These are phyloP conservation scores for Ustilago trichophora DNA, from an alignment of 1,284 basidiomycete species.

Conservation along the genomic window DNA sequence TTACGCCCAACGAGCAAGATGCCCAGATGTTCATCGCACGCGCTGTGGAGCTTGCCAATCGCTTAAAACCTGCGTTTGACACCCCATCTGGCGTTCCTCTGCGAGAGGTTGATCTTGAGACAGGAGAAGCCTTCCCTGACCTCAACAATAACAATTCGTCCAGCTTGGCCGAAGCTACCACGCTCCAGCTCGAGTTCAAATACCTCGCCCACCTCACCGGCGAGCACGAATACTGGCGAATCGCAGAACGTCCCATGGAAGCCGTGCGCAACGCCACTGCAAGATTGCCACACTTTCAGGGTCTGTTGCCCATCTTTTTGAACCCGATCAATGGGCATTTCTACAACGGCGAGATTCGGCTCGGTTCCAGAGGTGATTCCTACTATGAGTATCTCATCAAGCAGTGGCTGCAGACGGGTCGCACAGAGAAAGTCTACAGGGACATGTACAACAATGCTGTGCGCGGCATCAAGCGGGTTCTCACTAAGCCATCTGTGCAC, in stretches of 20 bases:
- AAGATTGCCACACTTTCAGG: constrained; percentile 70
- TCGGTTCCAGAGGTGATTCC: constrained; percentile 91
- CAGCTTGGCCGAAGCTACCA: constrained; percentile 74
- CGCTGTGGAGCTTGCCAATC: constrained; percentile 78
- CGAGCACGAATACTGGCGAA: constrained; percentile 81
- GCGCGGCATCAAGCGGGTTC: constrained; percentile 78
- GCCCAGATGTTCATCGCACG: constrained; percentile 60
- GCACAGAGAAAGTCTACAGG: constrained; percentile 80
- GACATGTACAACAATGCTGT: constrained; percentile 89
- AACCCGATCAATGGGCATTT: constrained; percentile 75
- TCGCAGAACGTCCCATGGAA: constrained; percentile 72
- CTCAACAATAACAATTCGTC: constrained; percentile 75
- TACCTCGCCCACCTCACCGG: constrained; percentile 84
- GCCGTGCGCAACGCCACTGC: constrained; percentile 38
- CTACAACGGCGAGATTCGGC: constrained; percentile 78
- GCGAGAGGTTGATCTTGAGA: constrained; percentile 79
- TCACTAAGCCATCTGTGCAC: constrained; percentile 71
- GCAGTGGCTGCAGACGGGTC: constrained; percentile 70
- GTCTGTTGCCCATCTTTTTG: constrained; percentile 85
- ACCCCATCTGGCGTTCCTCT: constrained; percentile 79
- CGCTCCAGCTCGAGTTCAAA: constrained; percentile 72
- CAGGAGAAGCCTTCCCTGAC: constrained; percentile 75
- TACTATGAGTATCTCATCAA: constrained; percentile 87
- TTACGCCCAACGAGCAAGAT: constrained; percentile 47
- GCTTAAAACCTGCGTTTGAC: constrained; percentile 81